Evolutionary conservation across 352 stramenopile genomes (phyloP).

Genomic region (Globisporangium paroecandrum): DNA sequence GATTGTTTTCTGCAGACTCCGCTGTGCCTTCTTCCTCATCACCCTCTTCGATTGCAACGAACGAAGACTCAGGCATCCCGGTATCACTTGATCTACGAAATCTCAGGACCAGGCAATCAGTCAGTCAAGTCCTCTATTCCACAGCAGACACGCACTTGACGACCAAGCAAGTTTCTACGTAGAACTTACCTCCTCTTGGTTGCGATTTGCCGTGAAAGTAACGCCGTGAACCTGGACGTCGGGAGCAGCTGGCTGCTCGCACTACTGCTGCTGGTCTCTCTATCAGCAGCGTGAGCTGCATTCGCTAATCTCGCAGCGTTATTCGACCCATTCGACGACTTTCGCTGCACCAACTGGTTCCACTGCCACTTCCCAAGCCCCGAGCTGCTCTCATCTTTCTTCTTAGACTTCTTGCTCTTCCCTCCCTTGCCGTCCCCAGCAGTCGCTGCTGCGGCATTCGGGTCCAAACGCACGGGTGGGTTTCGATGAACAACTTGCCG

Average conservation of each 20-base stretch:
- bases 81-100: constrained; percentile 6
- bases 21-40: not conserved
- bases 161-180: not conserved
- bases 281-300: not conserved
- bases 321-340: not conserved
- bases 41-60: not conserved
- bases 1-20: not conserved
- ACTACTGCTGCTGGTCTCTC: not conserved
- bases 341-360: constrained; percentile 53
- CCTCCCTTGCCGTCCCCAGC: not conserved
- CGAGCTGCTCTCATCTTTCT: constrained; percentile 24
- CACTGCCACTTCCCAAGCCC: constrained; percentile 68
- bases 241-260: constrained; percentile 6
- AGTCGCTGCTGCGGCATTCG: constrained; percentile 9
- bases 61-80: not conserved
- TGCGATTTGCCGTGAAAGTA: constrained; percentile 28
- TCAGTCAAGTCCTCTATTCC: not conserved
- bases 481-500: constrained; percentile 75
- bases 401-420: constrained; percentile 37
- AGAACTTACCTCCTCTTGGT: constrained; percentile 12
- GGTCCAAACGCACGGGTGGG: constrained; percentile 39
- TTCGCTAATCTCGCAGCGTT: not conserved
- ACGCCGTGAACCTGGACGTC: constrained; percentile 24
- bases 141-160: not conserved
- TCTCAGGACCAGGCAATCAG: not conserved